phyloP scores from a whole-genome alignment of 768 basidiomycete species.

The Dendrothele bispora region DNA sequence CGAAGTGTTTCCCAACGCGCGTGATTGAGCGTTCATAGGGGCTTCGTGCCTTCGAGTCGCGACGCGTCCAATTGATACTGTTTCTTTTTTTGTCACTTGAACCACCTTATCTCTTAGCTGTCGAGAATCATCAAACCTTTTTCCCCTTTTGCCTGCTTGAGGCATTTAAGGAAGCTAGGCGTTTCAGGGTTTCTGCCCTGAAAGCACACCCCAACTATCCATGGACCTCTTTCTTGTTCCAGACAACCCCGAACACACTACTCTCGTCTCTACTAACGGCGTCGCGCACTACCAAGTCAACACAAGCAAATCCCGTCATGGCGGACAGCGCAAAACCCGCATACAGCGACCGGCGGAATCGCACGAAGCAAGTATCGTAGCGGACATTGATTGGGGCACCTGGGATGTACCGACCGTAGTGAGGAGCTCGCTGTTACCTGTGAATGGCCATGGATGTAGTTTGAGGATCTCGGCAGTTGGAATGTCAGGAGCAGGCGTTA shows the following conservation, averaged over 20 bases:
- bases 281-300: conserved; percentile 48
- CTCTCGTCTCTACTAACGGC: conserved; percentile 50
- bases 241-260: conserved; percentile 49
- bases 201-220: neutral
- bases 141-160: too few species aligned
- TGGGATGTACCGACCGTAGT: conserved; percentile 43
- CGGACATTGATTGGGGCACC: conserved; percentile 49
- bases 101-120: too few species aligned
- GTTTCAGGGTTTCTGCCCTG: too few species aligned
- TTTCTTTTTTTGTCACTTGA: too few species aligned
- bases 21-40: too few species aligned
- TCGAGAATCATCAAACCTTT: too few species aligned
- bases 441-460: conserved; percentile 13
- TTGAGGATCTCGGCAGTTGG: conserved; percentile 16
- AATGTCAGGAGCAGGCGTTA: conserved; percentile 29
- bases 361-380: conserved; percentile 41
- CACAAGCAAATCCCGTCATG: conserved; percentile 34
- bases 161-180: too few species aligned
- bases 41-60: too few species aligned
- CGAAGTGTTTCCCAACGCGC: too few species aligned
- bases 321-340: conserved; percentile 33
- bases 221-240: conserved; percentile 57
- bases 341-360: conserved; percentile 41
- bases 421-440: conserved; percentile 37
- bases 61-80: too few species aligned